These are phyloP conservation scores for Perkinsus marinus DNA, from an alignment of 169 alveolate species.

Conservation along the genomic window DNA sequence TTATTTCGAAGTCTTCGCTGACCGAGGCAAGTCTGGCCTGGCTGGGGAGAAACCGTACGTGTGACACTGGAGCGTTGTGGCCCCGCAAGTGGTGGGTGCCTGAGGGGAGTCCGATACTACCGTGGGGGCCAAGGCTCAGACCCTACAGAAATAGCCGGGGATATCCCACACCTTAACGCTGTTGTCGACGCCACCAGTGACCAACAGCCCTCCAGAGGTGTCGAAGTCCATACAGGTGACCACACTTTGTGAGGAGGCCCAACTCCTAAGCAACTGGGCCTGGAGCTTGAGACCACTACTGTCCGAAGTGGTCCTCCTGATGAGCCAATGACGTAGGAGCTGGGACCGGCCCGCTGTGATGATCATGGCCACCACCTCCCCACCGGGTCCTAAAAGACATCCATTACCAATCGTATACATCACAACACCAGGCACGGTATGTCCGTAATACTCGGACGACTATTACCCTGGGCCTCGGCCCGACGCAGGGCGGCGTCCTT, in stretches of 20 bases:
- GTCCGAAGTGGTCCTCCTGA: not conserved
- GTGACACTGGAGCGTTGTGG: not conserved
- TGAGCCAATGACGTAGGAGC: not conserved
- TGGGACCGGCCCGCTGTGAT: not conserved
- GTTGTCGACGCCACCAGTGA: not conserved
- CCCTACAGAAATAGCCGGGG: not conserved
- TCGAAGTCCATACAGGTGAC: not conserved
- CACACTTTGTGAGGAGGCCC: not conserved
- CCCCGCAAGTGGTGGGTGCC: not conserved
- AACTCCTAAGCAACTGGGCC: not conserved
- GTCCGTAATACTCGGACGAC: too few species aligned
- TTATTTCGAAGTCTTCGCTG: not conserved
- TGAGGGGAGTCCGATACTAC: not conserved
- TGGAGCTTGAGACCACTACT: not conserved
- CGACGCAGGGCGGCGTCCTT: not conserved
- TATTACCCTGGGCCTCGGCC: not conserved
- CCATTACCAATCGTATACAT: too few species aligned
- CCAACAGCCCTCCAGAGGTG: not conserved
- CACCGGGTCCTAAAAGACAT: too few species aligned
- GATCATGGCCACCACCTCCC: not conserved
- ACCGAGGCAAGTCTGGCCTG: not conserved
- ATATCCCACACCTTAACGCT: slow-evolving; percentile 1
- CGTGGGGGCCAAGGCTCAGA: not conserved
- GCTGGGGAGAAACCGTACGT: not conserved
- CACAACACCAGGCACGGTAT: too few species aligned